Base-by-base conservation (phyloP, 2,329 filamentous ascomycete species). In the Aspergillus sp. region DNA sequence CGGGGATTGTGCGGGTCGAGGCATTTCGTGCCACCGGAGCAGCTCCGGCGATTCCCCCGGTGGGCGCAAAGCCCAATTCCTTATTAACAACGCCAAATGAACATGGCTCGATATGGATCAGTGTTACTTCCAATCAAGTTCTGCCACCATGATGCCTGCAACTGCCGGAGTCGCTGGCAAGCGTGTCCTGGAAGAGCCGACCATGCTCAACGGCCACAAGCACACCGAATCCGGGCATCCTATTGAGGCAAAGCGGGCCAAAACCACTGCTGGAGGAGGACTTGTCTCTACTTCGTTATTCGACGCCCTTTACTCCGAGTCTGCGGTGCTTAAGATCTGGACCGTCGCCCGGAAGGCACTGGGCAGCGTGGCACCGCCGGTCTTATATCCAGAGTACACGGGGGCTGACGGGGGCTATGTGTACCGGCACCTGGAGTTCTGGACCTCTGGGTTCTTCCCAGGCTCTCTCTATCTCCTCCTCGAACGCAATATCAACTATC, bases 371-470 rank as follows among this genome's bases (percentile, higher is more conserved):
- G 52, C n/a, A 34, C 61, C 8, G 12, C 54, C 2, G 4, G 32
- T 47, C 7, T 34, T 63, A 2, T 62, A 61, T 26, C 62, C 62
- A 3, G 61, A 65, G 50, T 63, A 65, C 43, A 61, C 59, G 15
- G 54, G 58, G 9, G 9, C 56, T 36, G 57, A 53, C 34, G 49
- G 45, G 3, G n/a, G 7, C 17, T 81, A 80, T 56, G 69, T 75
- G 17, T 75, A 79, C 53, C 68, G 76, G 12, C 68, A 72, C 26
- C 65, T 73, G 0, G 70, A 75, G 9, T 80, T 80, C 55, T 81
- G 79, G 79, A 81, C 78, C 0, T 78, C 74, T 2, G 78, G 79
- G 0, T 81, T 81, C 69, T 81, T 81, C 53, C 78, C 78, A 0
- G 79, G 79, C 0, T 72, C 69, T 3, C 59, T 81, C 2, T 79